Conservation (phyloP, 148 eudicot genomes). For the Nyssa sinensis region DNA sequence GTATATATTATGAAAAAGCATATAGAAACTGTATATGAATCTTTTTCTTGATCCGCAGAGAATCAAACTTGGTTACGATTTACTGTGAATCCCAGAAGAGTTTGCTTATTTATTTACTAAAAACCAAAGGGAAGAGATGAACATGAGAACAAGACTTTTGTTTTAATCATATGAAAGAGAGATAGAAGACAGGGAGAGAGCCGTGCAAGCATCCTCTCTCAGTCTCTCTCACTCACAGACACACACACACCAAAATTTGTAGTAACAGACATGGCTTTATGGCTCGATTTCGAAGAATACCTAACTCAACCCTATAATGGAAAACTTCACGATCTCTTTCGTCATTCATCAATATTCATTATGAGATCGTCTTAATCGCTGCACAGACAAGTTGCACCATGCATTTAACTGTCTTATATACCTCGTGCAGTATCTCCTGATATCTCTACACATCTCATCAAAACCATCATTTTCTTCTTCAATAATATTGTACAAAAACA, state of each 20-base stretch:
- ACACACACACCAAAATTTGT: not conserved
- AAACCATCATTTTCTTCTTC: slow-evolving; percentile 6
- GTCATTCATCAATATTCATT: slow-evolving; percentile 11
- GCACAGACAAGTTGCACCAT: slow-evolving; percentile 5
- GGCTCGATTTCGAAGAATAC: slow-evolving; percentile 20
- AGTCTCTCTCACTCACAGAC: not conserved
- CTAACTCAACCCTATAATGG: slow-evolving; percentile 24
- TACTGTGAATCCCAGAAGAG: not conserved
- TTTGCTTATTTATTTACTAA: slow-evolving; percentile 2
- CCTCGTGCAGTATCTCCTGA: slow-evolving; percentile 6
- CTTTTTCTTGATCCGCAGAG: not conserved
- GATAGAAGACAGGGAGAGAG: slow-evolving; percentile 2
- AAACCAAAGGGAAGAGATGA: slow-evolving; percentile 9
- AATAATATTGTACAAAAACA: too few relatives aligned
- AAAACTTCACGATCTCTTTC: slow-evolving; percentile 21
- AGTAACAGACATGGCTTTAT: slow-evolving; percentile 39
- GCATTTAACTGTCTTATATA: not conserved
- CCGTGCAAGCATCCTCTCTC: slow-evolving; percentile 20
- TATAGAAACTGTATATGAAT: not conserved
- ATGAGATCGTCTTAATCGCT: not conserved
- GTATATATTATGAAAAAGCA: too few relatives aligned
- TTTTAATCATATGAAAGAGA: slow-evolving; percentile 18
- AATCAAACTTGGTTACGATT: not conserved
- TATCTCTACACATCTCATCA: slow-evolving; percentile 11
- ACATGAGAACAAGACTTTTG: slow-evolving; percentile 8